These are phyloP conservation scores for Coniella lustricola DNA, from an alignment of 2,329 filamentous ascomycete species.

Conservation along the genomic window DNA sequence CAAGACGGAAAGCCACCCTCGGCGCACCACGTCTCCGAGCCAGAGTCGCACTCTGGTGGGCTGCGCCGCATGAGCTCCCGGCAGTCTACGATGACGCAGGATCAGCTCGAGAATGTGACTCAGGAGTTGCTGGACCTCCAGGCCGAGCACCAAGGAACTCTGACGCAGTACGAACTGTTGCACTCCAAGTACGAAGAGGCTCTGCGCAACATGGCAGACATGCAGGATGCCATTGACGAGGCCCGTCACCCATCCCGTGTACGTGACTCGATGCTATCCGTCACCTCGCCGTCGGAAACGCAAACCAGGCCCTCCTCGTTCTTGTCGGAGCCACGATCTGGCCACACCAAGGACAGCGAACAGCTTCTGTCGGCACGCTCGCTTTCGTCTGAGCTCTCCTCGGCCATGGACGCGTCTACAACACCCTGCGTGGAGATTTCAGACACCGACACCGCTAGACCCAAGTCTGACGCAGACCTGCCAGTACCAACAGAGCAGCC, in stretches of 20 bases:
- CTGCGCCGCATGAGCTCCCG: slow-evolving; percentile 57
- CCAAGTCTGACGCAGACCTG: slow-evolving; percentile 21
- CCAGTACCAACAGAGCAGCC: not conserved
- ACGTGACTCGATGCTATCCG: slow-evolving; percentile 51
- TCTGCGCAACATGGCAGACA: slow-evolving; percentile 69
- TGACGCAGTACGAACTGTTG: slow-evolving; percentile 74
- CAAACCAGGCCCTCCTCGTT: slow-evolving; percentile 67
- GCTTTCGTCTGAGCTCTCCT: slow-evolving; percentile 89
- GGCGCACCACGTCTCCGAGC: slow-evolving; percentile 23
- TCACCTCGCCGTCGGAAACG: slow-evolving; percentile 40
- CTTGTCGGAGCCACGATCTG: slow-evolving; percentile 70
- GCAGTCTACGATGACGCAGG: slow-evolving; percentile 78
- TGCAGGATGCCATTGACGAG: slow-evolving; percentile 82
- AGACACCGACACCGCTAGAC: slow-evolving; percentile 50
- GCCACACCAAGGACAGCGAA: slow-evolving; percentile 59
- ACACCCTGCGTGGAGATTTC: slow-evolving; percentile 51
- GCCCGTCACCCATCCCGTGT: slow-evolving; percentile 53
- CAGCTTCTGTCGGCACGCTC: slow-evolving; percentile 78
- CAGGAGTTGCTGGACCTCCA: slow-evolving; percentile 88
- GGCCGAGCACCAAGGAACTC: slow-evolving; percentile 79
- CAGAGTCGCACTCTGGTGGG: slow-evolving; percentile 23
- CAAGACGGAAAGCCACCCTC: slow-evolving; percentile 28
- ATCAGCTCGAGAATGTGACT: slow-evolving; percentile 86
- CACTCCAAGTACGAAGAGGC: slow-evolving; percentile 88
- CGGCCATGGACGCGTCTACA: slow-evolving; percentile 66